Conservation (phyloP, 371 early-diverging fungal species). For the Actinomortierella ambigua region DNA sequence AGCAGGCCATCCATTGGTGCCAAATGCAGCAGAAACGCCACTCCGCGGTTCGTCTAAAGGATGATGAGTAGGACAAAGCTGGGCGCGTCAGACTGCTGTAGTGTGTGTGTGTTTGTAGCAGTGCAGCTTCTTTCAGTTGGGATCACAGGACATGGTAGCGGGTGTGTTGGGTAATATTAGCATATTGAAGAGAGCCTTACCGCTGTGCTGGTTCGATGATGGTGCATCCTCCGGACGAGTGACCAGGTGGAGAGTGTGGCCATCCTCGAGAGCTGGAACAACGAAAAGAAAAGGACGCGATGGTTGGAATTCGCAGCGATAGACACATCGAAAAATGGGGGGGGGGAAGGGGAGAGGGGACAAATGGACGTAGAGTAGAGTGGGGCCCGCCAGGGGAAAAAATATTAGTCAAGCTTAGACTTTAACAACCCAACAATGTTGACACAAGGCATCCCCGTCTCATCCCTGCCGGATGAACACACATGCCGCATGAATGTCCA, state of each 20-base stretch:
- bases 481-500: background rate
- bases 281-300: background rate
- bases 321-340: background rate
- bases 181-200: slow-evolving; percentile 38
- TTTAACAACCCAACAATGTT: no score
- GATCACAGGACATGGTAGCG: no score
- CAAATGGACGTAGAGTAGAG: background rate
- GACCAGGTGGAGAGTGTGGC: slow-evolving; percentile 66
- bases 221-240: slow-evolving; percentile 61
- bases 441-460: no score
- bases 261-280: slow-evolving; percentile 59
- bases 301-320: background rate
- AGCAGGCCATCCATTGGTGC: background rate
- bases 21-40: slow-evolving; percentile 3
- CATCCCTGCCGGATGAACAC: background rate
- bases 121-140: no score
- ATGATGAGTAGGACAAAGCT: background rate
- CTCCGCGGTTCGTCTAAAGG: slow-evolving; percentile 19
- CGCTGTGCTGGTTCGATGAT: slow-evolving; percentile 51
- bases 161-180: no score
- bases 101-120: no score
- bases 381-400: background rate
- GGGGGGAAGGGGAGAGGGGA: background rate
- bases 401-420: background rate
- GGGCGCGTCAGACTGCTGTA: no score